Evolutionary conservation across 441 rosid genomes (phyloP).

Genomic region (Heliophila coronopifolia): DNA sequence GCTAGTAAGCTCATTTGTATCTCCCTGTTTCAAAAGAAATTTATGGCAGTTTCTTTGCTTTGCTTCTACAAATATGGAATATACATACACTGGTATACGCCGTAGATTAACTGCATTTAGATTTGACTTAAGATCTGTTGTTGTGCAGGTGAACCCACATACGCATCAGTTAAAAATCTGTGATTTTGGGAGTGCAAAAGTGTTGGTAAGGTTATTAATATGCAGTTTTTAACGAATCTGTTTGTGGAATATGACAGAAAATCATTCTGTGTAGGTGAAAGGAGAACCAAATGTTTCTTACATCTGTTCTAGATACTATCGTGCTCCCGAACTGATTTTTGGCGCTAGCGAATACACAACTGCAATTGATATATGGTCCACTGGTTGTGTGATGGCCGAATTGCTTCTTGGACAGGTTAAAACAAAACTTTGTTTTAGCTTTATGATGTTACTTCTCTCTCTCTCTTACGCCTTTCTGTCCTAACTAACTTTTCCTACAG

Average conservation of each 20-base stretch:
- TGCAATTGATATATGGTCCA: conserved; percentile 98
- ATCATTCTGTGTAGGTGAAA: conserved; percentile 54
- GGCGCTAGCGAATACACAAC: conserved; percentile 97
- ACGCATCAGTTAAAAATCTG: conserved; percentile 95
- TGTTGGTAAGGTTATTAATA: conserved; percentile 51
- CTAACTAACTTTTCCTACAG: conserved; percentile 37
- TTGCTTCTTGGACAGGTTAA: conserved; percentile 92
- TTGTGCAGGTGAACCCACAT: conserved; percentile 83
- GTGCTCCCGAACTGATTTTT: conserved; percentile 98
- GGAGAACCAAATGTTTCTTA: conserved; percentile 97
- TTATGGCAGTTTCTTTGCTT: conserved; percentile 11
- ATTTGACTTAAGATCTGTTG: conserved; percentile 18
- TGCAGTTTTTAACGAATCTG: conserved; percentile 3
- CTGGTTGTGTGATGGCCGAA: conserved; percentile 99
- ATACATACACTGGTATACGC: neutral
- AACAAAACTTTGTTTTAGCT: neutral
- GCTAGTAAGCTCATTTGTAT: conserved; percentile 48
- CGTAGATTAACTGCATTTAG: neutral
- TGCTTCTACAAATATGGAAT: neutral
- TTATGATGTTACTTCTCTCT: neutral
- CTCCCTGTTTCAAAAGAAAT: neutral
- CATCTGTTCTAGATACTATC: conserved; percentile 93
- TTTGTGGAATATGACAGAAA: conserved; percentile 19
- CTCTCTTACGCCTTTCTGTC: conserved; percentile 10
- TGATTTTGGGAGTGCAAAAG: conserved; percentile 99